phyloP scores from a whole-genome alignment of 2,329 filamentous ascomycete genomes.

The Cercospora zeae-maydis region DNA sequence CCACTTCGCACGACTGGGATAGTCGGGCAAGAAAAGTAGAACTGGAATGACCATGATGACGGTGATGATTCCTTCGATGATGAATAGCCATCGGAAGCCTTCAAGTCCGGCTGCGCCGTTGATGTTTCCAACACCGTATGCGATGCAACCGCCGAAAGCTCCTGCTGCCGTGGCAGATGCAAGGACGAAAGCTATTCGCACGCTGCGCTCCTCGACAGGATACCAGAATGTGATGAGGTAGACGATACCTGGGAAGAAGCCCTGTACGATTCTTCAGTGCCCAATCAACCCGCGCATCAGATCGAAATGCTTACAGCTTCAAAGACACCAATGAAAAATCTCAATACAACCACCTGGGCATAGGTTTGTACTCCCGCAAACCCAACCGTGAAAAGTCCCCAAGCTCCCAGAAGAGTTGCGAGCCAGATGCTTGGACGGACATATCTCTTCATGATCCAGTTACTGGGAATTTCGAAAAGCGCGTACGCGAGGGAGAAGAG shows the following conservation, averaged over 20 bases:
- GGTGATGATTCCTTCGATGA: slow-evolving; percentile 30
- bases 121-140: slow-evolving; percentile 61
- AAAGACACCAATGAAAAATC: slow-evolving; percentile 40
- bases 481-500: slow-evolving; percentile 35
- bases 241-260: slow-evolving; percentile 36
- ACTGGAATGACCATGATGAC: slow-evolving; percentile 29
- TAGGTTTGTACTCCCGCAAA: slow-evolving; percentile 38
- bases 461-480: slow-evolving; percentile 40
- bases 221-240: slow-evolving; percentile 50
- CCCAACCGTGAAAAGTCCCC: slow-evolving; percentile 41
- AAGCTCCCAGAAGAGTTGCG: slow-evolving; percentile 38
- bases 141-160: slow-evolving; percentile 54
- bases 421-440: slow-evolving; percentile 42
- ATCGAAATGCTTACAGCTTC: slow-evolving; percentile 30
- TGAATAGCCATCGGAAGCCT: slow-evolving; percentile 47
- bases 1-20: slow-evolving; percentile 31
- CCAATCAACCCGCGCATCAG: not conserved
- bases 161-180: slow-evolving; percentile 54
- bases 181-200: slow-evolving; percentile 56
- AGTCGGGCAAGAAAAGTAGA: slow-evolving; percentile 31
- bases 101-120: slow-evolving; percentile 39
- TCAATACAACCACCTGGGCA: slow-evolving; percentile 34
- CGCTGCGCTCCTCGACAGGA: slow-evolving; percentile 53
- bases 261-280: slow-evolving; percentile 16
- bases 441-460: slow-evolving; percentile 40